These are phyloP conservation scores for Abelmoschus esculentus DNA, from an alignment of 345 rosid genomes.

Conservation along the genomic window DNA sequence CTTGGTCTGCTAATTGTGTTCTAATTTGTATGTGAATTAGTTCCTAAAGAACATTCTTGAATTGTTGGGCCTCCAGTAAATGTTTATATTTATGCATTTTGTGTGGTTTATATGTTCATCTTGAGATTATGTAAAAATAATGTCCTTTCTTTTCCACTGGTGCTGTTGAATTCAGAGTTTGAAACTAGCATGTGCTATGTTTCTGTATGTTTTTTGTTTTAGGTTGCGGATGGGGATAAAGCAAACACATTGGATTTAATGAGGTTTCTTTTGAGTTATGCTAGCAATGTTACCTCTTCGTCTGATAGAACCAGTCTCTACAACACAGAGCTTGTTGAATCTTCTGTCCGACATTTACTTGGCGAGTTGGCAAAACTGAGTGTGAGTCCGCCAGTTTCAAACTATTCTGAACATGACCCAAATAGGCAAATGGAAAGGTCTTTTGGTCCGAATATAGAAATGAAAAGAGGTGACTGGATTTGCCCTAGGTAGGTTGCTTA, in stretches of 20 bases:
- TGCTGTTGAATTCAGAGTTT: neutral
- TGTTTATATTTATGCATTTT: neutral
- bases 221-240: conserved; percentile 36
- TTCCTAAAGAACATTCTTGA: neutral
- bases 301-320: conserved; percentile 23
- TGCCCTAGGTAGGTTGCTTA: conserved; percentile 55
- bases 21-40: neutral
- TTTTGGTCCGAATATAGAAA: conserved; percentile 41
- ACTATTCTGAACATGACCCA: conserved; percentile 22
- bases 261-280: conserved; percentile 65
- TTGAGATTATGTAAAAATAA: neutral
- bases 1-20: neutral
- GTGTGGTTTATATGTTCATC: neutral
- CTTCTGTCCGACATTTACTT: conserved; percentile 56
- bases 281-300: neutral
- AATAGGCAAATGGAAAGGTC: conserved; percentile 39
- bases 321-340: conserved; percentile 37
- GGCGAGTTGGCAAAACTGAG: conserved; percentile 48
- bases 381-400: conserved; percentile 21
- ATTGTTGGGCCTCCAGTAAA: neutral
- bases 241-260: conserved; percentile 62
- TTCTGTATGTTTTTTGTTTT: neutral
- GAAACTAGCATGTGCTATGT: neutral
- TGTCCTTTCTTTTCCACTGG: neutral
- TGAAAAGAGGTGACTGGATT: conserved; percentile 95